These are phyloP conservation scores for Osmanthus fragrans DNA, from an alignment of 257 asterid species.

Conservation along the genomic window DNA sequence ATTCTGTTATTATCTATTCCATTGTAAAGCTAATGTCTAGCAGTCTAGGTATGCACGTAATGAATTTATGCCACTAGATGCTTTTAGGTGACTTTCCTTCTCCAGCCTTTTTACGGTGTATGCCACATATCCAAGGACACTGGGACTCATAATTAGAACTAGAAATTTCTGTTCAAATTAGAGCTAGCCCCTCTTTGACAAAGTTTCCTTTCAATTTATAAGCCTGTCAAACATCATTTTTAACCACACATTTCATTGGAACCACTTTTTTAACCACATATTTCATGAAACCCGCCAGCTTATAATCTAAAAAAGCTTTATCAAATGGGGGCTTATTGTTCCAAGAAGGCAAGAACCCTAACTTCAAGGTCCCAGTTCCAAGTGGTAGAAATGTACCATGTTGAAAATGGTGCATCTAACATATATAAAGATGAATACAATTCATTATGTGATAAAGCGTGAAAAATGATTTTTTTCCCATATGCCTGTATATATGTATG, in stretches of 20 bases:
- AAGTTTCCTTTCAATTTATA: too few relatives aligned
- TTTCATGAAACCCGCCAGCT: too few relatives aligned
- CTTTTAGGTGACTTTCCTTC: too few relatives aligned
- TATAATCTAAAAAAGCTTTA: too few relatives aligned
- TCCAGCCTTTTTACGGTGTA: neutral
- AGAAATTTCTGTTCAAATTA: neutral
- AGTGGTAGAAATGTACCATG: neutral
- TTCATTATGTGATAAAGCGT: neutral
- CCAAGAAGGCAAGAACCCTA: neutral
- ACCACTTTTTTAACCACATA: too few relatives aligned
- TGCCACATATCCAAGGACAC: neutral
- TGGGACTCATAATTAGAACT: neutral
- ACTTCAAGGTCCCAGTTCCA: conserved; percentile 5
- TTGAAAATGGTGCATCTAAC: neutral
- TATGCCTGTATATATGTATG: neutral
- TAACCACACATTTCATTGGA: too few relatives aligned
- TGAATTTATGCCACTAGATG: too few relatives aligned
- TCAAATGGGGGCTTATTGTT: neutral
- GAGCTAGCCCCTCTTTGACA: too few relatives aligned
- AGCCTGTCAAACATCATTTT: too few relatives aligned
- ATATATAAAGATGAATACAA: conserved; percentile 23
- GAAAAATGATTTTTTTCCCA: neutral
- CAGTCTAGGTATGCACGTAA: too few relatives aligned
- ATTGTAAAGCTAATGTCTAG: too few relatives aligned
- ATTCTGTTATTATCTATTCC: too few relatives aligned